Base-by-base conservation (phyloP, 768 basidiomycete species). In the Pleurotus giganteus region DNA sequence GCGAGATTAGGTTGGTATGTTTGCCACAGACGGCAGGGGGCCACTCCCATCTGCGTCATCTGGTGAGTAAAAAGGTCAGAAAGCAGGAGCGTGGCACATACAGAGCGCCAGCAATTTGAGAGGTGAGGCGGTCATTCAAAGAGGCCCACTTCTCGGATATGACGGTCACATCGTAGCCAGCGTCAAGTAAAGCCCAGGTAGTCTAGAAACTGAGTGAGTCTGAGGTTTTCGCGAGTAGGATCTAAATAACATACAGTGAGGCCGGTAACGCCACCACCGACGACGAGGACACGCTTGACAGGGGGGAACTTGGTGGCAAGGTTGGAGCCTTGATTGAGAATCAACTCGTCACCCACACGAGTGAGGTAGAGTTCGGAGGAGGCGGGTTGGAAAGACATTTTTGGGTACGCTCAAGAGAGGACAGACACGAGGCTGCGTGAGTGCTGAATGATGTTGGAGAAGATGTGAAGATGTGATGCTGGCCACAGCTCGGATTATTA, bases 1-100 rank as follows among this genome's bases (percentile, higher is more conserved):
- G 62, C 6, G 71, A 74, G 50, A 66, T 64, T 13, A 60, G 54
- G 61, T 71, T 69, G 3, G 69, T 70, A 58, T 74, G 71, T 34
- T 67, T 61, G 41, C 72, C 72, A 56, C 72, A 72, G 17, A 74
- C 72, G 3, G 72, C 72, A n/a, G 72, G 71, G 1, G 71, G 71
- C 57, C 65, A 72, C 54, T 74, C 72, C 72, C 72, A 72, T 19
- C 68, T 67, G 13, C 47, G 36, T 32, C 7, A 13, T 13, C 6
- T 6, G 7, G 31, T 32, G 6, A 32, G 13, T n/a, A n/a, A n/a
- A n/a, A n/a, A n/a, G n/a, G n/a, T n/a, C n/a, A n/a, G n/a, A n/a
- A n/a, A n/a, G n/a, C n/a, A n/a, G n/a, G n/a, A n/a, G n/a, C n/a
- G n/a, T n/a, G n/a, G n/a, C n/a, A 60, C 65, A 49, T 60, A 67